These are phyloP conservation scores for Xylariomycetidae sp. DNA, from an alignment of 2,329 filamentous ascomycete genomes.

Conservation along the genomic window DNA sequence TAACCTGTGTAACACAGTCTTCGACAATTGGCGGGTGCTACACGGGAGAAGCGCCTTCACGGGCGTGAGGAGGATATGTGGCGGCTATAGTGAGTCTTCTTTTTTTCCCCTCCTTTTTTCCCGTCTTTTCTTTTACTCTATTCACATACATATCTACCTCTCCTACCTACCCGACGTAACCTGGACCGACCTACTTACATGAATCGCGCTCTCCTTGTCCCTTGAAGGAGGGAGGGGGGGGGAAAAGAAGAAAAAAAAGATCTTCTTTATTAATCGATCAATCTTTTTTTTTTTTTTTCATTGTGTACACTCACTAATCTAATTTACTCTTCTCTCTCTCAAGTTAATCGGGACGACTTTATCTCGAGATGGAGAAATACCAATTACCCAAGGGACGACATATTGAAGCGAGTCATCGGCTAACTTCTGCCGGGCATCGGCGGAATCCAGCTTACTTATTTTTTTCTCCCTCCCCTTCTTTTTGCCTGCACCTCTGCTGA, in stretches of 20 bases:
- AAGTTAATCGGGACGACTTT: constrained; percentile 78
- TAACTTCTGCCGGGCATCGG: constrained; percentile 12
- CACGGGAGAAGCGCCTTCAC: constrained; percentile 82
- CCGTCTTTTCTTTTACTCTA: background rate
- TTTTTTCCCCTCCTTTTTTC: constrained; percentile 1
- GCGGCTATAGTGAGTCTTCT: constrained; percentile 71
- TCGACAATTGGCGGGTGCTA: constrained; percentile 93
- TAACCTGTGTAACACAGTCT: constrained; percentile 50
- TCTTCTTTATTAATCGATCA: too few species aligned
- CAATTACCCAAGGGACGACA: constrained; percentile 50
- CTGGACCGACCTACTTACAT: too few species aligned
- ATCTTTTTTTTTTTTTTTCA: too few species aligned
- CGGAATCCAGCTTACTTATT: too few species aligned
- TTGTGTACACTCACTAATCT: too few species aligned
- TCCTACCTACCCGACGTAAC: too few species aligned
- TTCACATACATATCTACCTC: too few species aligned
- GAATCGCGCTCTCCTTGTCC: too few species aligned
- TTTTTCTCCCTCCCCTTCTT: too few species aligned
- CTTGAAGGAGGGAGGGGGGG: too few species aligned
- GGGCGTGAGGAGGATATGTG: constrained; percentile 82
- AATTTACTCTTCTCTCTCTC: constrained; percentile 1
- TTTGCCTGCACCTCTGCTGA: too few species aligned
- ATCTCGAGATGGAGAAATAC: constrained; percentile 71
- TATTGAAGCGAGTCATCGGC: constrained; percentile 32
- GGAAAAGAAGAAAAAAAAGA: background rate